Percentiles rank a stretch among this genome's conserved stretches.
Evolutionary conservation across 2,329 filamentous ascomycete species (phyloP).

Genomic region (Aspergillus felis): DNA sequence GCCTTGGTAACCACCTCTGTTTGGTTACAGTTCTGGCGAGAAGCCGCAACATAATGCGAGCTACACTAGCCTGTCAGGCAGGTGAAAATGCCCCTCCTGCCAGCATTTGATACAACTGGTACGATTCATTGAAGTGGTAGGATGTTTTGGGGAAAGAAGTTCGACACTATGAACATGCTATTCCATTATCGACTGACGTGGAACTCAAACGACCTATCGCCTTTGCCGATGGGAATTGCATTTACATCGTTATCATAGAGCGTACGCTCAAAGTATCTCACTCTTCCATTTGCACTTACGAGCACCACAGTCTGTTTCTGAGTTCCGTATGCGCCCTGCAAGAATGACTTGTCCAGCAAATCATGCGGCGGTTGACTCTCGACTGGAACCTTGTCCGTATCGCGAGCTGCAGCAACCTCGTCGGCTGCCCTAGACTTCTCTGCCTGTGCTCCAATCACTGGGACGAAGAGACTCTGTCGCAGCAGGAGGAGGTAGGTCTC

Average conservation of each 20-base stretch:
- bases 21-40: neutral
- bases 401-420: conserved; percentile 30
- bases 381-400: conserved; percentile 17
- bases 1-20: neutral
- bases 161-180: neutral
- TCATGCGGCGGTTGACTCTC: conserved; percentile 13
- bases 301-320: conserved; percentile 62
- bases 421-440: conserved; percentile 33
- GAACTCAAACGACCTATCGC: conserved; percentile 44
- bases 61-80: neutral
- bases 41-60: neutral
- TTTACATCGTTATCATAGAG: conserved; percentile 53
- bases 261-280: conserved; percentile 61
- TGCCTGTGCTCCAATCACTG: conserved; percentile 49
- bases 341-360: conserved; percentile 30
- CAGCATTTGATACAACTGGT: neutral
- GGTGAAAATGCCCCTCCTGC: neutral
- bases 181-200: conserved; percentile 1
- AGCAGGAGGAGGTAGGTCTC: conserved; percentile 55
- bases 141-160: neutral
- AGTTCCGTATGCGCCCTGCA: conserved; percentile 57
- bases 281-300: conserved; percentile 51
- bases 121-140: neutral
- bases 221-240: conserved; percentile 43
- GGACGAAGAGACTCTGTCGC: conserved; percentile 59